These are phyloP conservation scores for Prunus mume DNA, from an alignment of 306 rosid genomes.

Conservation along the genomic window DNA sequence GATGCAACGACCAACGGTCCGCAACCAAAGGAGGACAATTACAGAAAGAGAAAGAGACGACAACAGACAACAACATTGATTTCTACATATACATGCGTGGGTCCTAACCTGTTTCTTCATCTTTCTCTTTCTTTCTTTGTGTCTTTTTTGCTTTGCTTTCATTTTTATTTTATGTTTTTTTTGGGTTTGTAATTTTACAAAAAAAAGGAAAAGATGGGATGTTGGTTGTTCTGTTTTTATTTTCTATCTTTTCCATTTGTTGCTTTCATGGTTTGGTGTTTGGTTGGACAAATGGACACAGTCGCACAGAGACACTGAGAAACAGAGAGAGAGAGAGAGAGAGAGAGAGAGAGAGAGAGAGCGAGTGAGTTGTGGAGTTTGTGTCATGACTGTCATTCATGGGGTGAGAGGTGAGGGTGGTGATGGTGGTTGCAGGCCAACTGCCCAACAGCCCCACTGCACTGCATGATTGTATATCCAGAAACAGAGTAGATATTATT, in stretches of 20 bases:
- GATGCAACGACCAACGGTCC: conserved; percentile 35
- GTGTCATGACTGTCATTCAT: not conserved
- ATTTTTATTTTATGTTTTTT: not conserved
- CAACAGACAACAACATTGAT: not conserved
- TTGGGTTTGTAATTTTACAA: not conserved
- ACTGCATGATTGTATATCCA: not conserved
- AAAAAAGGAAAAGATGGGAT: conserved; percentile 42
- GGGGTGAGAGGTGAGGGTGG: not conserved
- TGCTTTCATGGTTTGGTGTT: conserved; percentile 19
- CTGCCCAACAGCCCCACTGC: conserved; percentile 32
- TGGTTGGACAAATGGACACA: not conserved
- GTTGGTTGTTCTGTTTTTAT: conserved; percentile 18
- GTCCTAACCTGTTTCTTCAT: conserved; percentile 28
- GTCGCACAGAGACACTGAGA: conserved; percentile 8
- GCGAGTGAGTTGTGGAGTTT: not conserved
- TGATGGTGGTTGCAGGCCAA: conserved; percentile 34
- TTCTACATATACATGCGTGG: conserved; percentile 30
- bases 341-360: not conserved
- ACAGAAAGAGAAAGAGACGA: not conserved
- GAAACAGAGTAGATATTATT: not conserved
- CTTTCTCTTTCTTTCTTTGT: not conserved
- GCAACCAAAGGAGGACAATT: conserved; percentile 41
- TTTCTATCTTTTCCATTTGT: not conserved
- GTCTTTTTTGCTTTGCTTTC: no score
- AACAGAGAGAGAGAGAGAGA: not conserved